phyloP scores from a whole-genome alignment of 1,139 yeast species.

The Saccharomyces hybrid region DNA sequence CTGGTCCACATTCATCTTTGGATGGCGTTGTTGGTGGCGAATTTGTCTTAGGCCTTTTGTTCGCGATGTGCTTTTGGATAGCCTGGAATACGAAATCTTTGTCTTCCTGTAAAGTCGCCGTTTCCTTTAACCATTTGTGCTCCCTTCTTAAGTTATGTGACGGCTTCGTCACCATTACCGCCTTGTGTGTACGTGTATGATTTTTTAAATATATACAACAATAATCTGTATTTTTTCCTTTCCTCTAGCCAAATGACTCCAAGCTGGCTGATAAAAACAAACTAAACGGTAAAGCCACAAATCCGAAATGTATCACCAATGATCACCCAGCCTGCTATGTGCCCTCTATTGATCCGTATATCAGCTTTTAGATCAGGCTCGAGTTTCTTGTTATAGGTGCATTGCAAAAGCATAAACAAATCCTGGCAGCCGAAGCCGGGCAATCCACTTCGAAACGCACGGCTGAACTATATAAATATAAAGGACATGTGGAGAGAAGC shows the following conservation, averaged over 20 bases:
- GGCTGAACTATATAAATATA: not conserved
- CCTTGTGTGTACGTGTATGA: not conserved
- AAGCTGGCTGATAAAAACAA: not conserved
- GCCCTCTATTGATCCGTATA: not conserved
- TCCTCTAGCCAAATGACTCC: not conserved
- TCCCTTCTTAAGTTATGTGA: slow-evolving; percentile 29
- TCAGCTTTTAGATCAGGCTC: not conserved
- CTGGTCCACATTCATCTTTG: not conserved
- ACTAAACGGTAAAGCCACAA: not conserved
- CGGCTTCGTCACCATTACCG: slow-evolving; percentile 23
- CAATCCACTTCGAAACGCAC: not conserved
- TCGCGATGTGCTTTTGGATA: slow-evolving; percentile 12
- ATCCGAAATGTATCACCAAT: not conserved
- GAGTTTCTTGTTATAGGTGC: not conserved
- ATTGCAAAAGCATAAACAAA: not conserved
- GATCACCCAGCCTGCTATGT: not conserved
- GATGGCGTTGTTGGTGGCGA: not conserved
- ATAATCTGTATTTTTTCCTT: not conserved
- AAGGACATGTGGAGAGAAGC: not conserved
- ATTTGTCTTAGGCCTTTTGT: slow-evolving; percentile 7
- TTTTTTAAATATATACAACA: not conserved
- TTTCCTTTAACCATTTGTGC: slow-evolving; percentile 28
- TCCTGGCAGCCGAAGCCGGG: not conserved
- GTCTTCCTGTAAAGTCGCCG: slow-evolving; percentile 16
- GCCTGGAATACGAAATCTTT: slow-evolving; percentile 13